Percentiles rank a stretch among this genome's conserved stretches.
These are phyloP conservation scores for Calonectria ilicicola DNA, from an alignment of 2,329 filamentous ascomycete genomes.

Conservation along the genomic window DNA sequence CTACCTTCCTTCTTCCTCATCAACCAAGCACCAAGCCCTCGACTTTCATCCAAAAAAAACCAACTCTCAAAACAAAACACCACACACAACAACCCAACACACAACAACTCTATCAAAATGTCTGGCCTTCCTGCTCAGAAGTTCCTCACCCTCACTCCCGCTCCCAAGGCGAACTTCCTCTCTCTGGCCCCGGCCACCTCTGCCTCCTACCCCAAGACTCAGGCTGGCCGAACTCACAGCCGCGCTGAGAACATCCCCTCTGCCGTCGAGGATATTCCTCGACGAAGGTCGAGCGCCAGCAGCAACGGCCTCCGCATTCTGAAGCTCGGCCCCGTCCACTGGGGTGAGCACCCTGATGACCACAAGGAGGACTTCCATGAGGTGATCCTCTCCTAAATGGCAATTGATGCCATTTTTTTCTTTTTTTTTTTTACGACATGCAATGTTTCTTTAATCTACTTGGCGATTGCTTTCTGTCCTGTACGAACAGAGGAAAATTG, in stretches of 20 bases:
- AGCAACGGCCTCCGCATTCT: conserved; percentile 62
- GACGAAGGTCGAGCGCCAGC: conserved; percentile 63
- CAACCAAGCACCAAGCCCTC: conserved; percentile 34
- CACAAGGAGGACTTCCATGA: conserved; percentile 69
- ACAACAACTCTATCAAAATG: conserved; percentile 35
- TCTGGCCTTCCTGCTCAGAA: conserved; percentile 41
- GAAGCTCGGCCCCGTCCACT: conserved; percentile 74
- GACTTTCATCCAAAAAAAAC: conserved; percentile 8
- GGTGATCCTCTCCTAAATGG: conserved; percentile 53
- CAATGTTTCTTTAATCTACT: conserved; percentile 3
- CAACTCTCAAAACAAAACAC: neutral
- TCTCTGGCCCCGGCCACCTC: conserved; percentile 70
- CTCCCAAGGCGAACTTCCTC: conserved; percentile 58
- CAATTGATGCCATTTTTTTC: conserved; percentile 24
- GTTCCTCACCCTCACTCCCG: conserved; percentile 41
- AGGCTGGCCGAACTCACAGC: conserved; percentile 44
- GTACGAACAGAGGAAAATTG: conserved; percentile 3
- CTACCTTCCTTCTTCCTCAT: conserved; percentile 6
- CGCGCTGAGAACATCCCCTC: conserved; percentile 32
- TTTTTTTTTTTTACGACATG: neutral
- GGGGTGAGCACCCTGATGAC: conserved; percentile 69
- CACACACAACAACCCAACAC: conserved; percentile 3
- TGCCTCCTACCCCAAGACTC: conserved; percentile 63
- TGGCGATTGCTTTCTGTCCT: neutral
- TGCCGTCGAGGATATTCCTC: conserved; percentile 46